Base-by-base conservation (phyloP, 179 eudicot genomes). In the Gypsophila paniculata region DNA sequence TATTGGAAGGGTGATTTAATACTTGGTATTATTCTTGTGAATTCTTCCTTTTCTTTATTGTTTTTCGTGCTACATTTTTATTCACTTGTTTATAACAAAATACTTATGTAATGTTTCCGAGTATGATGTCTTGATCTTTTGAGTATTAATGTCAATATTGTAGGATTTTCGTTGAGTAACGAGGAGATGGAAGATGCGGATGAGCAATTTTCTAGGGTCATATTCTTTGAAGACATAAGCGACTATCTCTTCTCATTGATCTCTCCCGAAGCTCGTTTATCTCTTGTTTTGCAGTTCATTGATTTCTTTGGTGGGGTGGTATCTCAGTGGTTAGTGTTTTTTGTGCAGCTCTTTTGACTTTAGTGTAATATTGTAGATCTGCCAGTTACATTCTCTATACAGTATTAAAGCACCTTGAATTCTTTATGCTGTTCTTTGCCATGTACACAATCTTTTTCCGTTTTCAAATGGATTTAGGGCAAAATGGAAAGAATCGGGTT, bases 231-330 rank as follows among this genome's bases (percentile, higher is more conserved):
- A 80, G 99, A 92, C 82, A 80, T 92, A 71, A 73, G 77, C 32
- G 99, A 92, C 67, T 90, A 81, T 77, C 74, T 95, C 65, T 89
- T 92, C 85, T 92, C 99, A 15, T 68, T 92, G 53, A 85, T 71
- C 74, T 86, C 99, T 44, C 68, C 74, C 26, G 93, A 90, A 79
- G 99, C 93, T 57, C 90, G 90, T 19, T 72, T 92, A 67, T 86
- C 90, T 69, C 87, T 95, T 51, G 79, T 87, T 61, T 78, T 81
- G 85, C 96, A 86, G 76, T 92, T 92, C 77, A 80, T 92, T 64
- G 98, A 95, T 73, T 95, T 95, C 83, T 90, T 76, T 85, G 96
- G 94, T 48, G 99, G 96, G 67, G 77, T 85, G 82, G 69, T 84
- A 64, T 70, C 89, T 59, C 87, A 86, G 42, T 83, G 99, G 99